Evolutionary conservation across 805 yeast species (phyloP).

Genomic region (Starmerella sp.): DNA sequence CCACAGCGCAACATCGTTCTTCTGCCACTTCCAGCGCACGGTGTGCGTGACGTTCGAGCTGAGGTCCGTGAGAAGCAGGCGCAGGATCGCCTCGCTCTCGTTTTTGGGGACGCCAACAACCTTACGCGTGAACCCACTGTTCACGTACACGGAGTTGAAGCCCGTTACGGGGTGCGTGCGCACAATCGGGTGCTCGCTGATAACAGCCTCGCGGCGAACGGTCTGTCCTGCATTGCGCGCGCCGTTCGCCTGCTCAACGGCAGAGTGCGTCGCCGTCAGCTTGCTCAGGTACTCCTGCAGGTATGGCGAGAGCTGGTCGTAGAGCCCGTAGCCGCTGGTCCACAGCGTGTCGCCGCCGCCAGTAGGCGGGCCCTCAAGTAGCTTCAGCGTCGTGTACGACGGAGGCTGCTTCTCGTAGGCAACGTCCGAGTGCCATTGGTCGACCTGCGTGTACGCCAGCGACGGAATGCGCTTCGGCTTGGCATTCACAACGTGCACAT

Average conservation of each 20-base stretch:
- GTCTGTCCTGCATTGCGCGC: slow-evolving; percentile 44
- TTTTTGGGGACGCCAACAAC: slow-evolving; percentile 58
- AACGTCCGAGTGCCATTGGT: slow-evolving; percentile 61
- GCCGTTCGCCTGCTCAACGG: slow-evolving; percentile 48
- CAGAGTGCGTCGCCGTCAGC: slow-evolving; percentile 55
- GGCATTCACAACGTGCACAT: slow-evolving; percentile 27
- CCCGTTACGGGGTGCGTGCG: slow-evolving; percentile 65
- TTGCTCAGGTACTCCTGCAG: slow-evolving; percentile 38
- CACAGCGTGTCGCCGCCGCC: slow-evolving; percentile 52
- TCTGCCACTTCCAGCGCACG: slow-evolving; percentile 60
- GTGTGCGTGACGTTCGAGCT: slow-evolving; percentile 49
- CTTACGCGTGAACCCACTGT: slow-evolving; percentile 49
- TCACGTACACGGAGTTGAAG: slow-evolving; percentile 48
- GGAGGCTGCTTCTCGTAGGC: slow-evolving; percentile 68
- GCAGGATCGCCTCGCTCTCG: slow-evolving; percentile 50
- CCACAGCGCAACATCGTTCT: slow-evolving; percentile 62
- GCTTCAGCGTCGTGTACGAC: slow-evolving; percentile 42
- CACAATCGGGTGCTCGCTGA: slow-evolving; percentile 56
- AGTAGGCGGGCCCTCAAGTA: slow-evolving; percentile 42
- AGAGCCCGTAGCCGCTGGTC: slow-evolving; percentile 43
- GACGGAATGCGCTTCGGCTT: slow-evolving; percentile 23
- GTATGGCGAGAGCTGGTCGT: slow-evolving; percentile 40
- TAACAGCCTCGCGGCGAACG: slow-evolving; percentile 53
- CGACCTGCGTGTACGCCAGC: slow-evolving; percentile 24
- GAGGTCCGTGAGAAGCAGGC: slow-evolving; percentile 43